phyloP scores from a whole-genome alignment of 139 green algal genomes.

The Klebsormidium nitens region DNA sequence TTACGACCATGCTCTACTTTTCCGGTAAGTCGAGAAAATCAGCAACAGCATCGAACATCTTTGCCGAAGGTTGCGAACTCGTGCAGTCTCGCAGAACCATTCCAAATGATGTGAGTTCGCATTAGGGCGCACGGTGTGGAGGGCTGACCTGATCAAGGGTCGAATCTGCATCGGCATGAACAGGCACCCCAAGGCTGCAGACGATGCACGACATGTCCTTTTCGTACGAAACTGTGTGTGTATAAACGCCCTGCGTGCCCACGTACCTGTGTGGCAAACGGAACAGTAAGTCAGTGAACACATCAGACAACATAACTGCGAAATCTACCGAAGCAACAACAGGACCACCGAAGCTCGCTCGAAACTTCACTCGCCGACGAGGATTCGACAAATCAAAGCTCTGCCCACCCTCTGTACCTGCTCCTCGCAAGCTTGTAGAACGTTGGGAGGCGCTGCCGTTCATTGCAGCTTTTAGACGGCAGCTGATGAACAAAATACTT shows the following conservation, averaged over 20 bases:
- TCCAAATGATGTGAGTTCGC: background rate
- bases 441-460: no score
- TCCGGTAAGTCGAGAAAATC: background rate
- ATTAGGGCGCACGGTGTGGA: background rate
- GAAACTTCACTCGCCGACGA: no score
- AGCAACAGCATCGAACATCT: background rate
- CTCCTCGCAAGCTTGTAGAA: no score
- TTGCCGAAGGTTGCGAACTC: background rate
- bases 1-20: background rate
- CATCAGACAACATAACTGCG: no score
- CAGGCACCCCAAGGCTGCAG: slow-evolving; percentile 76
- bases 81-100: slow-evolving; percentile 3
- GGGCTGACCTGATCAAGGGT: slow-evolving; percentile 31
- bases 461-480: no score
- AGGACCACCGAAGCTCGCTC: no score
- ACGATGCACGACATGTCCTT: slow-evolving; percentile 73
- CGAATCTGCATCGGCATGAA: slow-evolving; percentile 45
- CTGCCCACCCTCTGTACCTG: no score
- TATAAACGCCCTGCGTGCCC: slow-evolving; percentile 89
- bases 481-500: no score
- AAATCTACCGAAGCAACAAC: no score
- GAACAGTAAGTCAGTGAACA: no score
- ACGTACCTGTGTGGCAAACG: slow-evolving; percentile 68
- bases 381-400: no score
- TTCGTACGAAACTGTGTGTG: slow-evolving; percentile 88